phyloP scores from a whole-genome alignment of 441 rosid species.

The Capsella rubella region DNA sequence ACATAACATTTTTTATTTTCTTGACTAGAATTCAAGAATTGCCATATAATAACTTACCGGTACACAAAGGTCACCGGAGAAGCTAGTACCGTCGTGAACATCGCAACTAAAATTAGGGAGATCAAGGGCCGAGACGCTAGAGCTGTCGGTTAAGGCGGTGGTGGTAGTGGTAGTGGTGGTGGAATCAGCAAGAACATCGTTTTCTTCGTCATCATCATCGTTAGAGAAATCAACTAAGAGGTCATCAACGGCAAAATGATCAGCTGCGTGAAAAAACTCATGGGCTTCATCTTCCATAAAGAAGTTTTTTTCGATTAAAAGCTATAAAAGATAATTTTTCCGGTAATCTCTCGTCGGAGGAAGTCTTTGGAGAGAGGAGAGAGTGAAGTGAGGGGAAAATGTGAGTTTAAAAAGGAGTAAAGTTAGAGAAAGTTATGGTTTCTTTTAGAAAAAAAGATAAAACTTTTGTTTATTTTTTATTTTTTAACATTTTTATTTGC shows the following conservation, averaged over 20 bases:
- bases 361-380: conserved; percentile 27
- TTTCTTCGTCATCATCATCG: conserved; percentile 63
- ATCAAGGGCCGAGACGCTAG: conserved; percentile 45
- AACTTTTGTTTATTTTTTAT: conserved; percentile 41
- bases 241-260: conserved; percentile 90
- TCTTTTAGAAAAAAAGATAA: conserved; percentile 40
- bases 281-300: conserved; percentile 51
- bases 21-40: background rate
- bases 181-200: conserved; percentile 53
- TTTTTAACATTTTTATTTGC: background rate
- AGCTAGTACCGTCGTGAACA: conserved; percentile 52
- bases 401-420: conserved; percentile 46
- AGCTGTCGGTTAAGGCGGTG: conserved; percentile 65
- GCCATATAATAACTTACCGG: conserved; percentile 62
- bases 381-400: conserved; percentile 49
- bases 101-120: conserved; percentile 38
- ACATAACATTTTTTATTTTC: background rate
- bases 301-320: conserved; percentile 36
- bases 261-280: conserved; percentile 47
- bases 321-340: background rate
- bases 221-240: conserved; percentile 84
- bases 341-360: conserved; percentile 40
- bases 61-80: conserved; percentile 81
- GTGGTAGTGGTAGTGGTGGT: conserved; percentile 40
- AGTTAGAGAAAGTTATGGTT: conserved; percentile 60